Conservation (phyloP, 768 basidiomycete genomes). For the Leccinum aurantiacum region DNA sequence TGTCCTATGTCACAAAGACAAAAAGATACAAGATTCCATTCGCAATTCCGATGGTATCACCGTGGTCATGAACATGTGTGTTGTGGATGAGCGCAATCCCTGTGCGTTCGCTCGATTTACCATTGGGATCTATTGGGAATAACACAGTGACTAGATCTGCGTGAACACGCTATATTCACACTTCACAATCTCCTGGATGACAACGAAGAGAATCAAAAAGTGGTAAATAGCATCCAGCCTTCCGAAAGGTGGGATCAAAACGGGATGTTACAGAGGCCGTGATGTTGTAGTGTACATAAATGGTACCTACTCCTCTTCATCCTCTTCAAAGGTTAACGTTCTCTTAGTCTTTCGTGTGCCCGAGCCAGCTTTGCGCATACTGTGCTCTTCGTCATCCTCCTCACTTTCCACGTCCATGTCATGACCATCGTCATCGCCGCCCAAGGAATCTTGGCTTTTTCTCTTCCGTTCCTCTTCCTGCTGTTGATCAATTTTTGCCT, state of each 20-base stretch:
- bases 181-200: slow-evolving; percentile 74
- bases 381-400: slow-evolving; percentile 67
- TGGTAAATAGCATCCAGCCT: slow-evolving; percentile 73
- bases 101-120: slow-evolving; percentile 55
- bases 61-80: slow-evolving; percentile 85
- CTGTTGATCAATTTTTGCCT: slow-evolving; percentile 59
- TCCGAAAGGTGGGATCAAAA: slow-evolving; percentile 56
- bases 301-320: slow-evolving; percentile 45
- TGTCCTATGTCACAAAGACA: slow-evolving; percentile 64
- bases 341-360: slow-evolving; percentile 52
- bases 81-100: slow-evolving; percentile 88
- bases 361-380: slow-evolving; percentile 56
- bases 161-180: slow-evolving; percentile 89
- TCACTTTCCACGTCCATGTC: slow-evolving; percentile 78
- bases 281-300: slow-evolving; percentile 17
- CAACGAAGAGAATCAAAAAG: slow-evolving; percentile 77
- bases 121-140: slow-evolving; percentile 1
- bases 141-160: slow-evolving; percentile 51
- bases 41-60: slow-evolving; percentile 72
- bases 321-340: slow-evolving; percentile 55
- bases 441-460: slow-evolving; percentile 32
- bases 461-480: slow-evolving; percentile 55
- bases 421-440: slow-evolving; percentile 38
- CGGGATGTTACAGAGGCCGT: slow-evolving; percentile 46
- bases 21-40: slow-evolving; percentile 70